A percentile compares a stretch with the other conserved stretches of the same genome.
Conservation (phyloP, 352 stramenopile genomes). For the Pythium insidiosum region DNA sequence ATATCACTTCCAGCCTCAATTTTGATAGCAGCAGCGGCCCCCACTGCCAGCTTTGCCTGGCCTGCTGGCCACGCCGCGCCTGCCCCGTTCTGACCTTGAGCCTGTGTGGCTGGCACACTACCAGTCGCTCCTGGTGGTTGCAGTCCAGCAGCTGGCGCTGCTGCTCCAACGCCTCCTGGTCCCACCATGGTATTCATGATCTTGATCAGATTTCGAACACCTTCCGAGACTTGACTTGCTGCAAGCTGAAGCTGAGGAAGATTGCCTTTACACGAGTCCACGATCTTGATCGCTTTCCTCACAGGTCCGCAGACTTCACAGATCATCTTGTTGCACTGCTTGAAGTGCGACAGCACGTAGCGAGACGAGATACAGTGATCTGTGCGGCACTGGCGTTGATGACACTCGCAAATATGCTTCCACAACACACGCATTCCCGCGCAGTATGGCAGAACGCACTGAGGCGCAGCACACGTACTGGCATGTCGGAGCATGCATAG, state of each 20-base stretch:
- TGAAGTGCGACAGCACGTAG: conserved; percentile 87
- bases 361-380: conserved; percentile 85
- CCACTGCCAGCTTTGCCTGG: conserved; percentile 15
- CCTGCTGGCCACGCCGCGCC: conserved; percentile 16
- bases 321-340: conserved; percentile 89
- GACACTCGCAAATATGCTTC: conserved; percentile 89
- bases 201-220: conserved; percentile 76
- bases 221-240: conserved; percentile 59
- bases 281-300: conserved; percentile 81
- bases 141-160: conserved; percentile 3
- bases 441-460: conserved; percentile 80
- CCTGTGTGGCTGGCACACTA: no score
- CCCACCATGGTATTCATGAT: conserved; percentile 80
- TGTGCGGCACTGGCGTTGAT: conserved; percentile 80
- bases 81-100: no score
- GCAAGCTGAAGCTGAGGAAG: conserved; percentile 61
- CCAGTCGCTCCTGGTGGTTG: conserved; percentile 4
- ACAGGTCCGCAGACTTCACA: conserved; percentile 86
- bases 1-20: conserved; percentile 2
- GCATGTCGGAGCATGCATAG: conserved; percentile 84
- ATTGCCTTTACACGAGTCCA: conserved; percentile 77
- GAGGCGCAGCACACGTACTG: conserved; percentile 56
- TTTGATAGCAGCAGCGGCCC: conserved; percentile 3
- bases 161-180: conserved; percentile 4
- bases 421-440: conserved; percentile 84